phyloP scores from a whole-genome alignment of 2,329 filamentous ascomycete species.

The Zarea fungicola region DNA sequence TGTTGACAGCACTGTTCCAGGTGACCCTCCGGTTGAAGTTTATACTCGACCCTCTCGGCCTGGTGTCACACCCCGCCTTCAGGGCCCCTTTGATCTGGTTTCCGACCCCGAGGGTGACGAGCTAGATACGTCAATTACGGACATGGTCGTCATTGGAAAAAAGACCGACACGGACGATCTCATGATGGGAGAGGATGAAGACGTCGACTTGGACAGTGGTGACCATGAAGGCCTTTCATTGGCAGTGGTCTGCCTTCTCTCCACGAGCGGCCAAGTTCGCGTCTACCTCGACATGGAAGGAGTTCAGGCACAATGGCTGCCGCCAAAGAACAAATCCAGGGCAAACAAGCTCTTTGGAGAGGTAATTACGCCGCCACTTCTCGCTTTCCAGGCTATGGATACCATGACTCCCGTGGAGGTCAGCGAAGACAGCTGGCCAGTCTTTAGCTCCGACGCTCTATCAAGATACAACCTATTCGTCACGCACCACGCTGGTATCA shows the following conservation, averaged over 20 bases:
- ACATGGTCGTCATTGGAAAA: constrained; percentile 58
- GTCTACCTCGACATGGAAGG: constrained; percentile 58
- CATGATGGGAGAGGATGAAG: constrained; percentile 61
- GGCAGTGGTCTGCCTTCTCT: constrained; percentile 54
- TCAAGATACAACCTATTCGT: constrained; percentile 60
- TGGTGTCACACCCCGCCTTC: constrained; percentile 53
- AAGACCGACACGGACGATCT: constrained; percentile 56
- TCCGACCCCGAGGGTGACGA: constrained; percentile 53
- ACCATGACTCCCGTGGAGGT: constrained; percentile 51
- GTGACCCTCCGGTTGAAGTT: constrained; percentile 48
- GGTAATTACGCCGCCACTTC: constrained; percentile 41
- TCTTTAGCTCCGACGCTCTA: constrained; percentile 56
- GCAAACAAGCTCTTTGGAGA: constrained; percentile 34
- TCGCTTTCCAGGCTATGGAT: constrained; percentile 60
- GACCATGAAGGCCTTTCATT: constrained; percentile 57
- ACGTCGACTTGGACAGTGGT: constrained; percentile 50
- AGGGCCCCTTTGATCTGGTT: constrained; percentile 57
- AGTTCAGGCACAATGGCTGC: constrained; percentile 62
- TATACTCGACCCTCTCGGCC: constrained; percentile 53
- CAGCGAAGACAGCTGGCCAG: constrained; percentile 54
- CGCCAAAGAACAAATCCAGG: constrained; percentile 49
- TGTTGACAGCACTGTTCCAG: constrained; percentile 40
- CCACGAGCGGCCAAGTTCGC: constrained; percentile 55
- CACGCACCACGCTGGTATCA: constrained; percentile 56
- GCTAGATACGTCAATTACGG: constrained; percentile 51